These are phyloP conservation scores for Nymphaea thermarum DNA, from an alignment of 164 flowering plant genomes.

Conservation along the genomic window DNA sequence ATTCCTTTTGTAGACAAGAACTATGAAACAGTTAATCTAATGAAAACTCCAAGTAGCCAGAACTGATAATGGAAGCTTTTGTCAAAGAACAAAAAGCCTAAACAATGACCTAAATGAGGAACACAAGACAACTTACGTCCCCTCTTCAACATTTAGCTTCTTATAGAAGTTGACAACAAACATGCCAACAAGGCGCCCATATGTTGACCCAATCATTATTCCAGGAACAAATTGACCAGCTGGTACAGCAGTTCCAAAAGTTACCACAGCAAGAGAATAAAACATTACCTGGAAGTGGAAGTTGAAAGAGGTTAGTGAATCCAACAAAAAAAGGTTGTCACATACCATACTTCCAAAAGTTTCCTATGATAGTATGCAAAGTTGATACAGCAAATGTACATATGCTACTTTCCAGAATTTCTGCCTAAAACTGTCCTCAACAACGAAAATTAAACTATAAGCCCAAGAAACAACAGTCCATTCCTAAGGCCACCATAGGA, in stretches of 20 bases:
- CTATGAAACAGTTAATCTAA: no score
- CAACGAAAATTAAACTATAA: no score
- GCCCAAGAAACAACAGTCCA: no score
- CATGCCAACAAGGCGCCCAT: slow-evolving; percentile 98
- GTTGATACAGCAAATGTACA: no score
- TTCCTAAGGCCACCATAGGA: no score
- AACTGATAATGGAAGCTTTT: background rate
- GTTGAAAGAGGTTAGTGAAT: background rate
- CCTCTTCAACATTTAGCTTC: slow-evolving; percentile 94
- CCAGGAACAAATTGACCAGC: slow-evolving; percentile 99
- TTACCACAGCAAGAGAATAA: slow-evolving; percentile 88
- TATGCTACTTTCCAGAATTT: no score
- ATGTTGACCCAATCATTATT: slow-evolving; percentile 98
- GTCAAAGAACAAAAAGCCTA: background rate
- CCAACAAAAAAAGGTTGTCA: background rate
- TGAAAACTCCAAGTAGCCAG: background rate
- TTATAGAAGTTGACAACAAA: slow-evolving; percentile 83
- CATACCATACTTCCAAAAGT: no score
- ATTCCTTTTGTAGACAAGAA: no score
- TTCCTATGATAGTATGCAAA: no score
- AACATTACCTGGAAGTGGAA: slow-evolving; percentile 71
- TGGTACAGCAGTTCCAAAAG: slow-evolving; percentile 98
- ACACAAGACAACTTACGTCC: slow-evolving; percentile 63
- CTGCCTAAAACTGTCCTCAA: no score
- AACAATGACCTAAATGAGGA: background rate